Percentiles rank a stretch among this genome's conserved stretches.
These are phyloP conservation scores for Lactifluus rugatus DNA, from an alignment of 768 basidiomycete species.

Conservation along the genomic window DNA sequence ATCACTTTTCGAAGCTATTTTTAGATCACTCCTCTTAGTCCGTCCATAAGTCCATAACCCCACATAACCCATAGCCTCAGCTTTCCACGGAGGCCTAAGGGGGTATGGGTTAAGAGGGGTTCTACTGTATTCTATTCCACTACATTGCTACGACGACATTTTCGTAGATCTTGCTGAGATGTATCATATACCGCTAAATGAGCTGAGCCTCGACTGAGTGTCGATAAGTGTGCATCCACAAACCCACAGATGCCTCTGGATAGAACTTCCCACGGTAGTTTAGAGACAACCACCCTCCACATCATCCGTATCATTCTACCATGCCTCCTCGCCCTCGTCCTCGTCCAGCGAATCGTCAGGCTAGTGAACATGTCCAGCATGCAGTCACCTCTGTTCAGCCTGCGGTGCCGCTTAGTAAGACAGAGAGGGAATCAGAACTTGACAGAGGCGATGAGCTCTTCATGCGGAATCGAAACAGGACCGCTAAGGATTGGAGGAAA, in stretches of 20 bases:
- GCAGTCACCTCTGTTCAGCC: constrained; percentile 7
- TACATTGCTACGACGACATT: not conserved
- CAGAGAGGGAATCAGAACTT: constrained; percentile 23
- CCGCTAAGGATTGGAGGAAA: constrained; percentile 47
- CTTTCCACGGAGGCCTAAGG: no score
- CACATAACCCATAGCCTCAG: no score
- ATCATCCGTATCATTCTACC: not conserved
- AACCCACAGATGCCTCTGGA: not conserved
- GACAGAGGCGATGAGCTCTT: constrained; percentile 62
- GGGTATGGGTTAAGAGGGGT: no score
- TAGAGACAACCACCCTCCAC: not conserved
- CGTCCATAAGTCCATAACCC: no score
- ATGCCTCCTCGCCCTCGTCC: constrained; percentile 20
- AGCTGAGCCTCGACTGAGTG: no score
- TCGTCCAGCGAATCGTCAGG: constrained; percentile 18
- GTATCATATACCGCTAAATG: no score
- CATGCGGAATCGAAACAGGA: constrained; percentile 53
- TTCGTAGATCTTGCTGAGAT: no score
- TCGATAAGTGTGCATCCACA: no score
- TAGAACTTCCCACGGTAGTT: constrained; percentile 12
- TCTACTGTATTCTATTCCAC: no score
- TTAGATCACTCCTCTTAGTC: no score
- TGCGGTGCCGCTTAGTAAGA: constrained; percentile 5
- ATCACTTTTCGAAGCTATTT: no score
- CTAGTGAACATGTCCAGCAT: not conserved